Conservation (phyloP, 1,284 basidiomycete genomes). For the Lentinus polychrous region DNA sequence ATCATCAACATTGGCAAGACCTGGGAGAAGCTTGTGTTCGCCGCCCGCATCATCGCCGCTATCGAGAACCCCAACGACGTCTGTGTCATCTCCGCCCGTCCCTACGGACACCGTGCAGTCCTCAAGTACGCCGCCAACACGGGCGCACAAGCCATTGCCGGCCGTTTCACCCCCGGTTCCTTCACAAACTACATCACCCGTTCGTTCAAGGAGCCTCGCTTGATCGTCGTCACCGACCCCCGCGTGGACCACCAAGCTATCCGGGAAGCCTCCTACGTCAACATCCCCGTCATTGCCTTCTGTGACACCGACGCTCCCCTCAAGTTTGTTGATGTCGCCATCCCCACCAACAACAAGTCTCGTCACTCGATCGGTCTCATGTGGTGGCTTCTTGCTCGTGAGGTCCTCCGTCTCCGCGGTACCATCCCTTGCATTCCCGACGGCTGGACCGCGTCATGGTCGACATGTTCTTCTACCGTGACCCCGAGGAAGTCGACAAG, state of each 20-base stretch:
- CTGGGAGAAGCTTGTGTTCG: slow-evolving; percentile 98
- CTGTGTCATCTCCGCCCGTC: slow-evolving; percentile 95
- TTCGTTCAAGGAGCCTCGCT: slow-evolving; percentile 99
- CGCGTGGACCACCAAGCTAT: slow-evolving; percentile 99
- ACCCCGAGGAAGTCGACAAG: slow-evolving; percentile 98
- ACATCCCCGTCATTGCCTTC: slow-evolving; percentile 99
- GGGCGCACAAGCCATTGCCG: slow-evolving; percentile 96
- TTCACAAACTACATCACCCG: slow-evolving; percentile 99
- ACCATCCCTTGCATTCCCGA: slow-evolving; percentile 85
- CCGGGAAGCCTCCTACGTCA: slow-evolving; percentile 98
- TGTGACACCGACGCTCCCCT: slow-evolving; percentile 98
- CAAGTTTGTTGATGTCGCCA: slow-evolving; percentile 96
- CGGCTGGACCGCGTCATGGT: slow-evolving; percentile 98
- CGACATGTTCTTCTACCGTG: slow-evolving; percentile 99
- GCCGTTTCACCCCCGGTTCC: slow-evolving; percentile 97
- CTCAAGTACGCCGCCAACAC: slow-evolving; percentile 98
- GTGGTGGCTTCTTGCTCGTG: slow-evolving; percentile 98
- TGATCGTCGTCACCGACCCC: slow-evolving; percentile 98
- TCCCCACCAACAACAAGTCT: slow-evolving; percentile 99
- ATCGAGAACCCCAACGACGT: slow-evolving; percentile 98
- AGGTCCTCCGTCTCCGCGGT: slow-evolving; percentile 94
- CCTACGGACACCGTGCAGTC: slow-evolving; percentile 98
- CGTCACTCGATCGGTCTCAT: slow-evolving; percentile 95
- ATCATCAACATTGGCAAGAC: slow-evolving; percentile 99
- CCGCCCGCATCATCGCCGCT: slow-evolving; percentile 89